Evolutionary conservation across 2,329 filamentous ascomycete genomes (phyloP), one percentile per base, ranked within the genome.

Genomic region (Dactylonectria macrodidyma): DNA sequence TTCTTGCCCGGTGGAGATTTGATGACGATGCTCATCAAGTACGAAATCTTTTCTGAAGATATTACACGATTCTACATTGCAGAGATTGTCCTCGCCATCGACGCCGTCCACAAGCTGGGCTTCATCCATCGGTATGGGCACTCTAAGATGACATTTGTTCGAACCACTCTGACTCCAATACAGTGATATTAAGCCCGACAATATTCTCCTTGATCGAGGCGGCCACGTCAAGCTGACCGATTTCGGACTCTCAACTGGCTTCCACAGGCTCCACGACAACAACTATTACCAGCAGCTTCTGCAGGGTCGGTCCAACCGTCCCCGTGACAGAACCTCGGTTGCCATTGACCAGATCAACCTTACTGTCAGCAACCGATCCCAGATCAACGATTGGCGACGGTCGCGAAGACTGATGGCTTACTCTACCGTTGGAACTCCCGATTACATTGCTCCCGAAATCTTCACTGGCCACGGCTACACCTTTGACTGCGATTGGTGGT

Each of bases 21-120:
- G 81, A 99, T 99, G 96, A 99, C 96, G 3, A 99, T 99, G 96
- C 87, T 99, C 75, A 99, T 99, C 86, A 99, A 98, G 87, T 99
- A 99, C 79, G 96, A 99, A 81, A 98, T 99, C 81, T 99, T 99
- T 82, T 97, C 95, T 0, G 95, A 98, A 81, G 96, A 99, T 75
- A 98, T 99, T 74, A 99, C 96, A 34, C 91, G 96, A 19, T 99
- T 99, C 83, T 99, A 99, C 83, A 99, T 99, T 90, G 96, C 96
- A 26, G 95, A 99, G 82, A 95, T 98, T 76, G 94, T 97, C 26
- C 88, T 98, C 78, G 96, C 96, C n/a, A 98, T 99, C 74, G 96
- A 99, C 79, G 96, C 96, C 14, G 96, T 99, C 48, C 96, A 99
- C 83, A 97, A 97, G 81, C 89, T 98, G 72, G 96, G 96, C 69